phyloP scores from a whole-genome alignment of 805 yeast species.

The Starmera amethionina region DNA sequence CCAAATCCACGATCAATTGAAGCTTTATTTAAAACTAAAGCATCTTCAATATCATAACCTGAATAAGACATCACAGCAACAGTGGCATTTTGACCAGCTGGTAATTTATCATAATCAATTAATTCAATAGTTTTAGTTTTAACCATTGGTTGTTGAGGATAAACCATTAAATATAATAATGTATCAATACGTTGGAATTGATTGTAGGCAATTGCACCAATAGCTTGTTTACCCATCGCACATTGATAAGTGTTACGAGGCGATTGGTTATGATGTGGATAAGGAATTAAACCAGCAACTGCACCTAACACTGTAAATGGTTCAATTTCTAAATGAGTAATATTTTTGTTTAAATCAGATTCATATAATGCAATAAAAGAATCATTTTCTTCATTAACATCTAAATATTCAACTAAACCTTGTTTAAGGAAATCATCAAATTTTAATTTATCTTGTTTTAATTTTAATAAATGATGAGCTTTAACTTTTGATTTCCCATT shows the following conservation, averaged over 20 bases:
- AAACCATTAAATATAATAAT: constrained; percentile 87
- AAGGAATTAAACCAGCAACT: constrained; percentile 86
- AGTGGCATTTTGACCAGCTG: constrained; percentile 98
- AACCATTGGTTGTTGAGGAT: constrained; percentile 99
- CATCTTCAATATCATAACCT: constrained; percentile 99
- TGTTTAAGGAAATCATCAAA: constrained; percentile 82
- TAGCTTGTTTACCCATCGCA: constrained; percentile 99
- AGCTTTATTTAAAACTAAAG: constrained; percentile 86
- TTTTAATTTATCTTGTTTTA: constrained; percentile 63
- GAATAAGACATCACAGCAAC: constrained; percentile 99
- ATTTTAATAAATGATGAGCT: constrained; percentile 54
- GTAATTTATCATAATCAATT: constrained; percentile 89
- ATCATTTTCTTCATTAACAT: constrained; percentile 96
- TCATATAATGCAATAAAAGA: constrained; percentile 88
- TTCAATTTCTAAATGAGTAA: constrained; percentile 91
- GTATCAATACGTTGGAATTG: constrained; percentile 96
- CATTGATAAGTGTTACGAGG: constrained; percentile 91
- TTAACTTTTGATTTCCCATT: constrained; percentile 61
- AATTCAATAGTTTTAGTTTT: constrained; percentile 94
- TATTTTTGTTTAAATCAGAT: constrained; percentile 39
- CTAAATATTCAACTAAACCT: constrained; percentile 91
- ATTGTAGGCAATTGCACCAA: constrained; percentile 97
- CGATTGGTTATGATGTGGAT: constrained; percentile 88
- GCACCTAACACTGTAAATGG: constrained; percentile 91
- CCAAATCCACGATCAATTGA: constrained; percentile 96